phyloP scores from a whole-genome alignment of 345 rosid species.

The Carallia brachiata region DNA sequence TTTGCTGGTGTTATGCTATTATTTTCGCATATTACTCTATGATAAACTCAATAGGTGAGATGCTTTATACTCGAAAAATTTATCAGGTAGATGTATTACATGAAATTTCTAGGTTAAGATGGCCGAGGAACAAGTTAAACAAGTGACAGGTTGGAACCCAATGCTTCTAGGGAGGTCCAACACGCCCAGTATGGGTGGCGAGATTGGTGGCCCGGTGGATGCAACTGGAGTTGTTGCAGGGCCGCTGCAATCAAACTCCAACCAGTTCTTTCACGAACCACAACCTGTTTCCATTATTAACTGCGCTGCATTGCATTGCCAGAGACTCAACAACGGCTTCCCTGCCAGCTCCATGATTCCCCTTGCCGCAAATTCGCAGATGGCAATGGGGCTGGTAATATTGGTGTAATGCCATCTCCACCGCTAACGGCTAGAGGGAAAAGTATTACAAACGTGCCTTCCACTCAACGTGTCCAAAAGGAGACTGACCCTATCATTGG shows the following conservation, averaged over 20 bases:
- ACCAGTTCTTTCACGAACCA: conserved; percentile 46
- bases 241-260: conserved; percentile 37
- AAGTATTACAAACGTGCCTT: conserved; percentile 14
- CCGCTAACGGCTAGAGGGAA: conserved; percentile 18
- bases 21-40: not conserved
- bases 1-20: not conserved
- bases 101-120: conserved; percentile 73
- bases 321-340: conserved; percentile 32
- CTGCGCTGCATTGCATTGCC: conserved; percentile 34
- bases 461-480: conserved; percentile 19
- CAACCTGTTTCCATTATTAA: conserved; percentile 21
- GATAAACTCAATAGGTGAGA: conserved; percentile 2
- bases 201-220: conserved; percentile 17
- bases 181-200: conserved; percentile 19
- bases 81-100: conserved; percentile 14
- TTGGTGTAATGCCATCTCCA: conserved; percentile 21
- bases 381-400: conserved; percentile 17
- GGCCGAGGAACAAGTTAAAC: conserved; percentile 96
- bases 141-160: conserved; percentile 83
- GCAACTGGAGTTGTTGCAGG: conserved; percentile 6
- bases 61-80: conserved; percentile 11
- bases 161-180: conserved; percentile 52
- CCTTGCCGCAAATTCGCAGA: conserved; percentile 3
- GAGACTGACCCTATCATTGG: conserved; percentile 4
- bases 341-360: conserved; percentile 23